Evolutionary conservation across 345 rosid genomes (phyloP).

Genomic region (Bruguiera parviflora): DNA sequence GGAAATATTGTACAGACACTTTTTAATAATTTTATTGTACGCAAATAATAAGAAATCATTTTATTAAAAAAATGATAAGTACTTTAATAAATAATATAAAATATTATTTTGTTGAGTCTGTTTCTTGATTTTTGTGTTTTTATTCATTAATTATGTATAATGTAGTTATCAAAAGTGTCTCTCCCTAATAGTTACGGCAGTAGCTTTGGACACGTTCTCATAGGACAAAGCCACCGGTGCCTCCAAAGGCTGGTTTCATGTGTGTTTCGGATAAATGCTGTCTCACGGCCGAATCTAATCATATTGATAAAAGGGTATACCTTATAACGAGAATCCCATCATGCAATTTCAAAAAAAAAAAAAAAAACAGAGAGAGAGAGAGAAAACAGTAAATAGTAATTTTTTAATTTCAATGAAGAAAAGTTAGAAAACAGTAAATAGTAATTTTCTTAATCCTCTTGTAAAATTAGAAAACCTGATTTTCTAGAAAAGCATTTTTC

Average conservation of each 20-base stretch:
- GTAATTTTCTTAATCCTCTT: too few species aligned
- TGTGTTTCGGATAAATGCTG: not conserved
- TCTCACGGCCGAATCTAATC: not conserved
- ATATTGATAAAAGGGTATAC: not conserved
- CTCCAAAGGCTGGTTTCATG: not conserved
- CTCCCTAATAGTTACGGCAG: too few species aligned
- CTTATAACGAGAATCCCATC: constrained; percentile 15
- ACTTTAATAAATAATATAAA: too few species aligned
- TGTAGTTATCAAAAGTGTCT: not conserved
- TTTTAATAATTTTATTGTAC: not conserved
- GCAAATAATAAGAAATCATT: not conserved
- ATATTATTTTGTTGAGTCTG: too few species aligned
- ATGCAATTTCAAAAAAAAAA: not conserved
- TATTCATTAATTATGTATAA: too few species aligned
- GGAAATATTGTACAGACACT: too few species aligned
- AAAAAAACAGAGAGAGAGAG: not conserved
- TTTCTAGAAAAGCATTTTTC: too few species aligned
- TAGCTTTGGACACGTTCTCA: not conserved
- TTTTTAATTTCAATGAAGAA: not conserved
- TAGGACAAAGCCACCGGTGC: not conserved
- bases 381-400: too few species aligned
- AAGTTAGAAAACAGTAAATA: too few species aligned
- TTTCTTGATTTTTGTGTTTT: too few species aligned
- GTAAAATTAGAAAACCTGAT: too few species aligned
- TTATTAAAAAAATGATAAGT: too few species aligned